Evolutionary conservation across 257 asterid species (phyloP), one percentile per base, ranked within the genome.

Genomic region (Solanum piurae): DNA sequence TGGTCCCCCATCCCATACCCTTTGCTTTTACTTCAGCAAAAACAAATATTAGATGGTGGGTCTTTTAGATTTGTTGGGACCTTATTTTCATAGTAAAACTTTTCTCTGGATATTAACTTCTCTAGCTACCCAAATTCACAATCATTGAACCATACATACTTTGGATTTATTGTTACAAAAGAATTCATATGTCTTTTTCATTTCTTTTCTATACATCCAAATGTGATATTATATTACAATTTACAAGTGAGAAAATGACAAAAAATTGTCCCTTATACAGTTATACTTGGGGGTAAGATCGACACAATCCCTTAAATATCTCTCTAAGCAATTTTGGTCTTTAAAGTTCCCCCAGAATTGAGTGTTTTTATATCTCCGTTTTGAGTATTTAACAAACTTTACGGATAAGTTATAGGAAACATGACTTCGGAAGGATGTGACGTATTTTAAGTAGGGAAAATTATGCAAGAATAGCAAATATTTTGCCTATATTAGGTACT

Each of bases 1-100:
- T 82, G 85, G 85, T 82, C 85, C 44, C 69, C 85, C 31, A 29
- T 49, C 69, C 85, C 31, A 18, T 82, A 49, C 29, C 29, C 85
- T 82, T 82, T 82, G 68, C 69, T 82, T 82, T 49, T 82, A 82
- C 85, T 82, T 29, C 1, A 80, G 20, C 12, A 29, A 29, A 80
- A 5, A 0, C 13, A 18, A 23, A 27, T 46, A 82, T 10, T 82
- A 82, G 85, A 46, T 49, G 18, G 42, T 80, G 85, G 85, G 44
- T 82, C 69, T 46, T 77, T 82, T 49, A 82, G 69, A 82, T 82
- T 82, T 82, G 85, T 82, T 46, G 85, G 85, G 85, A 82, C 69
- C 66, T 82, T 5, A 49, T 46, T 80, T 27, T 46, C 69, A 49
- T 80, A 38, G 27, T 79, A 42, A 79, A 29, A 44, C 55, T 46